Evolutionary conservation across 176 grass and related monocot genomes (phyloP), one percentile per base, ranked within the genome.

Genomic region (Elaeis guineensis): DNA sequence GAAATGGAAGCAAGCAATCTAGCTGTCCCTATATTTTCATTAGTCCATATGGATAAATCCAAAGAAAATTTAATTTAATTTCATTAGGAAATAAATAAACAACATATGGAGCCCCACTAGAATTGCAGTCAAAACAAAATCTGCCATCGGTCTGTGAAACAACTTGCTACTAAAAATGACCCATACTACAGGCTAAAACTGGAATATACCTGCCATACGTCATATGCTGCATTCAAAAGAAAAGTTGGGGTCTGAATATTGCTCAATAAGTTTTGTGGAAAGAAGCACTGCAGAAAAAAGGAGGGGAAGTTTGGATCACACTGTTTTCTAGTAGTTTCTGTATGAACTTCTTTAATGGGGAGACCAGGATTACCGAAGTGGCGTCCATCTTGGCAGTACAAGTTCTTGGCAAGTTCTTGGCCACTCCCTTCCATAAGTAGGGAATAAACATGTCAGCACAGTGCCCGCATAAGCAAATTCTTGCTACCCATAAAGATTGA

Each of bases 151-250:
- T 39, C 32, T 39, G 8, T 44, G 35, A 69, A 0, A 2, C 4
- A 71, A 95, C 91, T 86, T 96, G 91, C n/a, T n/a, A n/a, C n/a
- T n/a, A n/a, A n/a, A n/a, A n/a, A n/a, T n/a, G n/a, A n/a, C n/a
- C n/a, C n/a, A n/a, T n/a, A n/a, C n/a, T n/a, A 25, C 16, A 54
- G 21, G 50, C 19, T 7, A 18, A 59, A 16, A 39, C 0, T 16
- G n/a, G n/a, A n/a, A n/a, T n/a, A n/a, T n/a, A n/a, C n/a, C n/a
- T n/a, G n/a, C n/a, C n/a, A n/a, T n/a, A n/a, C 65, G 16, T 97
- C 92, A 51, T 97, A 97, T 2, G 92, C 92, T 5, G 87, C 2
- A 67, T 97, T 97, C 1, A 97, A 72, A 67, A 97, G 69, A 75
- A 97, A 97, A 69, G 78, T 78, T 0, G 92, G 87, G 9, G 84